Percentiles rank a stretch among this genome's conserved stretches.
phyloP scores from a whole-genome alignment of 2,329 filamentous ascomycete genomes.

The Arachnomyces sp. region DNA sequence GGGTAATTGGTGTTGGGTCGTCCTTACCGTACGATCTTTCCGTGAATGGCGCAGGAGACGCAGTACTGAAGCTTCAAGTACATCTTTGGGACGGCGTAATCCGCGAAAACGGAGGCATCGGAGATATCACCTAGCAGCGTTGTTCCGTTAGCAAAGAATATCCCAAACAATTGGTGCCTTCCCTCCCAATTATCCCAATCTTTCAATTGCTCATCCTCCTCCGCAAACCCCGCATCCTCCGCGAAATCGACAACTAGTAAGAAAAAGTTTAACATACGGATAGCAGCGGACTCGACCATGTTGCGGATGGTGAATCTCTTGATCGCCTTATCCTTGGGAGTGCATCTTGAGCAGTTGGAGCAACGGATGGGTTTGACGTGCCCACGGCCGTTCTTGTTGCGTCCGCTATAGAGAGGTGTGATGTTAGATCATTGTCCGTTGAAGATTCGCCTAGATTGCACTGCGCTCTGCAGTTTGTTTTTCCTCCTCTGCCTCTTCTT shows the following conservation, averaged over 20 bases:
- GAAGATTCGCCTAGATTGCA: neutral
- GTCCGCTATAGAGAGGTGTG: constrained; percentile 56
- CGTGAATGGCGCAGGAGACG: constrained; percentile 99
- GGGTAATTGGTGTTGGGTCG: no score
- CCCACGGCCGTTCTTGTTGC: constrained; percentile 99
- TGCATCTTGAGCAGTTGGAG: constrained; percentile 84
- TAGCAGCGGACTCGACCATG: constrained; percentile 99
- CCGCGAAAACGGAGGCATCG: constrained; percentile 96
- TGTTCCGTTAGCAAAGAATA: constrained; percentile 9
- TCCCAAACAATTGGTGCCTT: neutral
- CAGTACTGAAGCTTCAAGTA: constrained; percentile 99
- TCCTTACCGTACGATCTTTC: constrained; percentile 99
- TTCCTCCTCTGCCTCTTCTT: neutral
- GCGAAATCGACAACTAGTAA: neutral
- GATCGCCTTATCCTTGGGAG: constrained; percentile 99
- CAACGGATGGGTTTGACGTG: constrained; percentile 98
- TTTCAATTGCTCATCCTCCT: neutral
- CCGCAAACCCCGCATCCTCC: no score
- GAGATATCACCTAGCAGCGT: constrained; percentile 85
- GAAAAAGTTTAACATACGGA: constrained; percentile 65
- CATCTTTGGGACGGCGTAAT: constrained; percentile 99
- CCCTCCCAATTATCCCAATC: constrained; percentile 3
- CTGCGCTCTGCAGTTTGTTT: neutral
- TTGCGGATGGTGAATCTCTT: constrained; percentile 99
- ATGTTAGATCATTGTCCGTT: neutral